Evolutionary conservation across 495 filamentous ascomycete species (phyloP), one percentile per base, ranked within the genome.

Genomic region (Jackrogersella multiformis): DNA sequence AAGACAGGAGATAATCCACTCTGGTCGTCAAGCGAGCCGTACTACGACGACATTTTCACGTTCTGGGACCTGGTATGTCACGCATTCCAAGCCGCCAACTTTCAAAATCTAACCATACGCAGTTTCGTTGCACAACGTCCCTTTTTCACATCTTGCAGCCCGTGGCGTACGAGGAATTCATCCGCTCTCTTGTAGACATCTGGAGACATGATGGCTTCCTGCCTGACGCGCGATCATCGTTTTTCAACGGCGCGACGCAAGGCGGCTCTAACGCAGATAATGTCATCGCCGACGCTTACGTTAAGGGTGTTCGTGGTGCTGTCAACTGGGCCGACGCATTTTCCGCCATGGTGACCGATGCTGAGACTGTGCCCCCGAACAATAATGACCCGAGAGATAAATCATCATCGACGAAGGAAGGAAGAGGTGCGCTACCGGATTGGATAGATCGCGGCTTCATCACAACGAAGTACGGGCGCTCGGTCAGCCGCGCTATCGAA

Each of bases 231-330:
- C 83, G 86, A n/a, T 89, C 86, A 4, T 88, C 85, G 10, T 90
- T 91, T 73, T 91, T 83, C 76, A 92, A 91, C 61, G 90, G 90
- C 44, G 81, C 84, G 10, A 83, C 82, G 1, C 90, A 93, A 66
- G 90, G 89, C 5, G 90, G 90, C 6, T 90, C 86, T 5, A 91
- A 92, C 64, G 86, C 86, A 1, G 90, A 93, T 73, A 91, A 89
- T 61, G 80, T 93, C 6, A 82, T 93, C 21, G 90, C 89, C 0
- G 90, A 93, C 68, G 89, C 89, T 1, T 92, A 88, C 63, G 85
- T 92, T 32, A 92, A 92, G 60, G 88, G 89, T 1, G 85, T 92
- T 18, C 79, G 84, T 9, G 78, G 74, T 2, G 78, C 74, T n/a
- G 76, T 92, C 7, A 81, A 92, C 70, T 92, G 90, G 89, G 76